Evolutionary conservation across 768 basidiomycete species (phyloP), one percentile per base, ranked within the genome.

Genomic region (Saitozyma podzolica): DNA sequence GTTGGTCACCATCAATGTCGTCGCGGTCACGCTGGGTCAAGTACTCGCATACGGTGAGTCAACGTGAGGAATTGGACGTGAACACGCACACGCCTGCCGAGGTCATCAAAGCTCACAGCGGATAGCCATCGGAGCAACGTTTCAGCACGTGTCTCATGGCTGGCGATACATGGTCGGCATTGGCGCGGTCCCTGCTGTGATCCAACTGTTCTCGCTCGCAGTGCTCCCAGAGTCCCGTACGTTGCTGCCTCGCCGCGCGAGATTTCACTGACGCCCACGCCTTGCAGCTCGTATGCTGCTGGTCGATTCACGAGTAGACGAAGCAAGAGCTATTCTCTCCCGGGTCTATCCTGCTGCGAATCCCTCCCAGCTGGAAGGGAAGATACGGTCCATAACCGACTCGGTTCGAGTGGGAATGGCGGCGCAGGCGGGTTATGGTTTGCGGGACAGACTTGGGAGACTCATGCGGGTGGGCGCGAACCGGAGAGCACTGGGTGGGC

Each of bases 131-230:
- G 78, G 76, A 37, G 69, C 75, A n/a, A 70, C 72, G 8, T 80
- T 81, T 62, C 63, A 74, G 45, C 83, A 84, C 60, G 78, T 84
- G 56, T 77, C 78, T 40, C 80, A 83, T 3, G 90, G 90, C 2
- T 92, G 90, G 90, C 81, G 90, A 56, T 91, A 86, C 86, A 89
- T 91, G 88, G 88, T 89, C 14, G 90, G 89, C 4, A 80, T 91
- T 2, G 88, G 90, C 13, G 85, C 85, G 40, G 42, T 63, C 11
- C 63, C 59, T 37, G 64, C 61, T 0, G 47, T 69, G 3, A 60
- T 90, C 6, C 89, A 91, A 70, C 81, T 87, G 43, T 50, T 83
- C 3, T 79, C 86, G 58, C 72, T 91, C 55, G 81, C 85, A 58
- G 86, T 88, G 73, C 81, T 91, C 4, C 90, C 90, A 2, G 90